Conservation (phyloP, 331 rosid genomes). For the Malus hybrid region DNA sequence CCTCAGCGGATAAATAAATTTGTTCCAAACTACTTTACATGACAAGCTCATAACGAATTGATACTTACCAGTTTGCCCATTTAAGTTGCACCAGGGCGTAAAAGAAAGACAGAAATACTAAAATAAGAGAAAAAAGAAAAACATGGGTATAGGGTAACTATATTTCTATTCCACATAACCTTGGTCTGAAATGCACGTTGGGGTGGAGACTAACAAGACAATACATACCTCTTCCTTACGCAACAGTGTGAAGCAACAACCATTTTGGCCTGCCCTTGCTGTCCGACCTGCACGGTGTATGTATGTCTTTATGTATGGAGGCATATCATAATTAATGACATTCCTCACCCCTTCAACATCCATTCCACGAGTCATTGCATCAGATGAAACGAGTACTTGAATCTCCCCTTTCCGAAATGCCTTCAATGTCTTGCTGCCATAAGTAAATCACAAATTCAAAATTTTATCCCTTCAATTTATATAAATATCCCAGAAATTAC, state of each 20-base stretch:
- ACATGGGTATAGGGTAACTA: background rate
- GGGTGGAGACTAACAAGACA: background rate
- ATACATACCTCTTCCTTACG: slow-evolving; percentile 59
- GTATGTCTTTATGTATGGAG: slow-evolving; percentile 71
- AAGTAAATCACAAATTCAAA: slow-evolving; percentile 10
- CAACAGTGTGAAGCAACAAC: slow-evolving; percentile 82
- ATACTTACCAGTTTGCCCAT: background rate
- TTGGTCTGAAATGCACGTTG: background rate
- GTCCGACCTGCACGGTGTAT: slow-evolving; percentile 96
- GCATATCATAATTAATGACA: slow-evolving; percentile 85
- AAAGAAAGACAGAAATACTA: background rate
- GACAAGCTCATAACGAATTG: background rate
- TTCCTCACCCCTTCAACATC: slow-evolving; percentile 85
- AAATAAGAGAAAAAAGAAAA: background rate
- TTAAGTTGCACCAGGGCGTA: background rate
- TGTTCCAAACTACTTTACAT: background rate
- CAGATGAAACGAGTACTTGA: slow-evolving; percentile 88
- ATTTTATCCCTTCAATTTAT: background rate
- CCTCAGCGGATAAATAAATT: background rate
- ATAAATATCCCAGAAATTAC: slow-evolving; percentile 22
- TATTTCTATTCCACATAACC: background rate
- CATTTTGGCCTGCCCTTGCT: slow-evolving; percentile 88
- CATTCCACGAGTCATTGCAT: slow-evolving; percentile 98
- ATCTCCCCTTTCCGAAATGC: slow-evolving; percentile 71
- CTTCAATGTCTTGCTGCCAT: slow-evolving; percentile 66